Evolutionary conservation across 768 basidiomycete species (phyloP).

Genomic region (Termitomyces sp.): DNA sequence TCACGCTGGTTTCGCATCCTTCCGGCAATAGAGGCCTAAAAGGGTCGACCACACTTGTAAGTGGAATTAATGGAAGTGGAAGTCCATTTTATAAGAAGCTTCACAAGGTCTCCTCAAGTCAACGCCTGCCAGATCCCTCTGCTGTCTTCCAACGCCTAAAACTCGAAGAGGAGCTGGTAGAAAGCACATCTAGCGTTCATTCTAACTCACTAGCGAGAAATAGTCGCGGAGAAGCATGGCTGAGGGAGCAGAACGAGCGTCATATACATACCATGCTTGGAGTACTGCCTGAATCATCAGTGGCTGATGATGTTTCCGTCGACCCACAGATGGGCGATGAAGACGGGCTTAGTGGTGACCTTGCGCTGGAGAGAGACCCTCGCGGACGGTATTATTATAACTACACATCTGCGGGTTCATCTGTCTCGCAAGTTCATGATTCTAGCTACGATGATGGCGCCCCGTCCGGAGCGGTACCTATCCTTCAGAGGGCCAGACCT

Average conservation of each 20-base stretch:
- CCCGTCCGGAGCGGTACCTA: conserved; percentile 16
- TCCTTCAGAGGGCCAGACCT: conserved; percentile 38
- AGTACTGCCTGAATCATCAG: conserved; percentile 49
- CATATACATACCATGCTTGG: conserved; percentile 58
- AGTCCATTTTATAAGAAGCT: conserved; percentile 23
- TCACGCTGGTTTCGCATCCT: conserved; percentile 10
- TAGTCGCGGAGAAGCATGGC: conserved; percentile 74
- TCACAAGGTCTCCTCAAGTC: conserved; percentile 17
- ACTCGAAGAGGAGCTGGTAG: conserved; percentile 32
- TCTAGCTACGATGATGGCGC: conserved; percentile 47
- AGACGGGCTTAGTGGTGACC: conserved; percentile 49
- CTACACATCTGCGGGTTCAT: conserved; percentile 48
- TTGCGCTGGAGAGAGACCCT: conserved; percentile 61
- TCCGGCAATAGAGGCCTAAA: neutral
- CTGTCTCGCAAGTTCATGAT: conserved; percentile 45
- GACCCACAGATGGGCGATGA: conserved; percentile 29
- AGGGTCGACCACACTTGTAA: neutral
- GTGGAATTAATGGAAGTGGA: neutral
- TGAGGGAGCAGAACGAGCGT: conserved; percentile 75
- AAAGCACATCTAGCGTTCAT: conserved; percentile 34
- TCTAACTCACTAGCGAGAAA: conserved; percentile 42
- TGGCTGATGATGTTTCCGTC: conserved; percentile 43
- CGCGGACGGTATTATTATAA: conserved; percentile 75
- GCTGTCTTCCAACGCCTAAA: conserved; percentile 54
- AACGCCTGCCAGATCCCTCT: conserved; percentile 33